Conservation (phyloP, 1,139 yeast species). For the Sugiyamaella japonica region DNA sequence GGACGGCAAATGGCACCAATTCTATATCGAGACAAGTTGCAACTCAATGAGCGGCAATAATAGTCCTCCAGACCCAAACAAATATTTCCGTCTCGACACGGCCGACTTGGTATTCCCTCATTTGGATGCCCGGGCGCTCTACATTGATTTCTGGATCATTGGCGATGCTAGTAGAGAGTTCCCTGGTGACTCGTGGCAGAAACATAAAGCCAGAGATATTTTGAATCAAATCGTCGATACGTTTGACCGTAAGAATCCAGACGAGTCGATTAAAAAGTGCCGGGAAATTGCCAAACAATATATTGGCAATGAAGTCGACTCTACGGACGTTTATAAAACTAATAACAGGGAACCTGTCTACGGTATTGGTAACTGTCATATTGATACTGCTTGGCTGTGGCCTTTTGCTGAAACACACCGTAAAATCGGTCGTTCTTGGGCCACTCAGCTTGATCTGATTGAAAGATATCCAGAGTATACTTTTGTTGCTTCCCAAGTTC, state of each 20-base stretch:
- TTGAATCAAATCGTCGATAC: slow-evolving; percentile 79
- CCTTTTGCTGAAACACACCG: slow-evolving; percentile 95
- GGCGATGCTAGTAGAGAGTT: slow-evolving; percentile 91
- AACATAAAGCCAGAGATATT: slow-evolving; percentile 74
- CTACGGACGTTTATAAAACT: slow-evolving; percentile 56
- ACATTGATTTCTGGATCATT: slow-evolving; percentile 81
- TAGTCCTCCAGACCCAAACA: slow-evolving; percentile 66
- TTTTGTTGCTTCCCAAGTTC: slow-evolving; percentile 94
- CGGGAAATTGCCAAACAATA: slow-evolving; percentile 64
- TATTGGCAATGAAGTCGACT: slow-evolving; percentile 65
- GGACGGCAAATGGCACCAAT: slow-evolving; percentile 48
- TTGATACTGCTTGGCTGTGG: slow-evolving; percentile 98
- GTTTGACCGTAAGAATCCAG: slow-evolving; percentile 59
- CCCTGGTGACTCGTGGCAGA: slow-evolving; percentile 73
- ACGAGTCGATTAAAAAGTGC: slow-evolving; percentile 55
- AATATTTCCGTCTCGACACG: slow-evolving; percentile 61
- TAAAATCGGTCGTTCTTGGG: slow-evolving; percentile 92
- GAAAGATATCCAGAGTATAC: slow-evolving; percentile 89
- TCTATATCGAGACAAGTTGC: slow-evolving; percentile 87
- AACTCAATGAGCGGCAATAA: slow-evolving; percentile 92
- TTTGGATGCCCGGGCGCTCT: slow-evolving; percentile 72
- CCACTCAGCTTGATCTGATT: slow-evolving; percentile 81
- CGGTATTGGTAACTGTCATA: slow-evolving; percentile 93
- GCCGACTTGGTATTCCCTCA: slow-evolving; percentile 86
- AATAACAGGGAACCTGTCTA: slow-evolving; percentile 49